Evolutionary conservation across 768 basidiomycete species (phyloP).

Genomic region (Sutorius australiensis): DNA sequence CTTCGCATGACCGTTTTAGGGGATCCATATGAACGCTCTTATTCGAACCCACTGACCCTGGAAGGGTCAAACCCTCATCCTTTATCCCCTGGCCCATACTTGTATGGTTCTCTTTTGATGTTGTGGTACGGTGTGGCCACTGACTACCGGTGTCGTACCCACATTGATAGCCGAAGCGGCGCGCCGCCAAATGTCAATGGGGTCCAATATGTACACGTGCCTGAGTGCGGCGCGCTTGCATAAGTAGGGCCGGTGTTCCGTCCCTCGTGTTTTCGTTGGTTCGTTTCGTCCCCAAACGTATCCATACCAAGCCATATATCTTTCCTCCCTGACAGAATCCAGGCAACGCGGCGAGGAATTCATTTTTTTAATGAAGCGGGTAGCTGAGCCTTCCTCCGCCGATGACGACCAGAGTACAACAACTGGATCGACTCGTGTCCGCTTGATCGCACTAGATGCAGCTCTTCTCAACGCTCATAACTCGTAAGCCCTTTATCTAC

Average conservation of each 20-base stretch:
- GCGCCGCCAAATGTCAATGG: conserved; percentile 2
- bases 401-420: neutral
- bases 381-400: conserved; percentile 8
- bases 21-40: neutral
- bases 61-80: neutral
- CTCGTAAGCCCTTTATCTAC: neutral
- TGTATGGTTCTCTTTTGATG: neutral
- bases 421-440: conserved; percentile 7
- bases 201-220: conserved; percentile 3
- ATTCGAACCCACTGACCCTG: conserved; percentile 5
- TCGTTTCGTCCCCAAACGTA: conserved; percentile 10
- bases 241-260: neutral
- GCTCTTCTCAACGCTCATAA: neutral
- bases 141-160: neutral
- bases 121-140: neutral
- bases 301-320: neutral
- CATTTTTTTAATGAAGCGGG: conserved; percentile 8
- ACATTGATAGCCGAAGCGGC: neutral
- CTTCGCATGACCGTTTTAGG: conserved; percentile 2
- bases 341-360: neutral
- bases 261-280: neutral
- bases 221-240: conserved; percentile 7
- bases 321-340: conserved; percentile 3
- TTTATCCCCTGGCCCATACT: neutral
- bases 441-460: conserved; percentile 2